phyloP scores from a whole-genome alignment of 768 basidiomycete genomes.

The Phlebiopsis gigantea region DNA sequence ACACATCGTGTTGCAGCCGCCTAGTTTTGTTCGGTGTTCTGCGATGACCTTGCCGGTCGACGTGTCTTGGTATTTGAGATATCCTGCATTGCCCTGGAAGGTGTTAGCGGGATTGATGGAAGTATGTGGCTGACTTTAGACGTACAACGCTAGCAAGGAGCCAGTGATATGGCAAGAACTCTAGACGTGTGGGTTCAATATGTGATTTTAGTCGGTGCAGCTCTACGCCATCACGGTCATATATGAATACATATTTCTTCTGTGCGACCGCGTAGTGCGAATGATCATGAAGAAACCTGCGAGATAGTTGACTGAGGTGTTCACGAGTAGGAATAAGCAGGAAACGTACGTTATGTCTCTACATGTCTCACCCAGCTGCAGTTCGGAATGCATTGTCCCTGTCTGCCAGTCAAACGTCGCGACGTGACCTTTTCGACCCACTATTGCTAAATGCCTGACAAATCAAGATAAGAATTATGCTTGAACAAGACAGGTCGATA shows the following conservation, averaged over 20 bases:
- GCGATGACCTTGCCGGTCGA: constrained; percentile 85
- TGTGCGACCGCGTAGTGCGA: constrained; percentile 94
- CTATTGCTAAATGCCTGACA: constrained; percentile 78
- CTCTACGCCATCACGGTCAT: constrained; percentile 91
- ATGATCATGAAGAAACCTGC: constrained; percentile 87
- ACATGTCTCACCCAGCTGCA: constrained; percentile 87
- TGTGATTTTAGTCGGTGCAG: constrained; percentile 80
- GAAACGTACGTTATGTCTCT: constrained; percentile 80
- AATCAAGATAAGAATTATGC: neutral
- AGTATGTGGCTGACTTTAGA: constrained; percentile 13
- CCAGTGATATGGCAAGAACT: constrained; percentile 96
- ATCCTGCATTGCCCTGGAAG: constrained; percentile 76
- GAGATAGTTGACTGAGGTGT: neutral
- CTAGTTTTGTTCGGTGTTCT: constrained; percentile 87
- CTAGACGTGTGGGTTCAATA: constrained; percentile 84
- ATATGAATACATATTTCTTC: constrained; percentile 93
- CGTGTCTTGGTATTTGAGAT: constrained; percentile 94
- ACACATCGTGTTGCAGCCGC: constrained; percentile 77
- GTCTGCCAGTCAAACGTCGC: constrained; percentile 94
- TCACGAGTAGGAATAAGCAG: neutral
- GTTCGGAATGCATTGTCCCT: constrained; percentile 78
- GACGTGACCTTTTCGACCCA: constrained; percentile 77
- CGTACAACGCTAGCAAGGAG: constrained; percentile 79
- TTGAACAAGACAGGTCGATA: neutral
- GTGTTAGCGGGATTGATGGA: neutral